Evolutionary conservation across 2,329 filamentous ascomycete genomes (phyloP), one percentile per base, ranked within the genome.

Genomic region (Mycocentrospora acerina): DNA sequence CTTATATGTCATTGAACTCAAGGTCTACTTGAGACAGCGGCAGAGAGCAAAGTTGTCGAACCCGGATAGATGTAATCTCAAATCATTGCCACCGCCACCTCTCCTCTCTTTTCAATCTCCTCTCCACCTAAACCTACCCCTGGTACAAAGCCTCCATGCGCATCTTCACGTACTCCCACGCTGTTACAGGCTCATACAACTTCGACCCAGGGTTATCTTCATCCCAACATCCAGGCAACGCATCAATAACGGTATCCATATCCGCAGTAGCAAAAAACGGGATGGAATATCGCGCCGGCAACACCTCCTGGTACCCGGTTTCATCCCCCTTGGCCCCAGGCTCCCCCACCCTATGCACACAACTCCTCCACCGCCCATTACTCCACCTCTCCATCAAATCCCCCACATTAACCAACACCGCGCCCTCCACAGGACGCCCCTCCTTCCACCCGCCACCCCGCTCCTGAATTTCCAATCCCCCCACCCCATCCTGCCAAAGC

Each of bases 401-500:
- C 3, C 67, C 69, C 0, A 70, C 52, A 39, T 71, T 71, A 15
- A 71, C 62, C 16, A 71, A 45, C 35, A 69, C 60, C 1, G 61
- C 54, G 2, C 49, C 62, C 2, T 54, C 42, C 9, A 70, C 40
- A 0, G 66, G 60, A n/a, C n/a, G n/a, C n/a, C n/a, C n/a, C n/a
- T n/a, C n/a, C n/a, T n/a, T n/a, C n/a, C n/a, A n/a, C n/a, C n/a
- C n/a, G n/a, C n/a, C n/a, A n/a, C n/a, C n/a, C n/a, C n/a, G n/a
- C n/a, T 65, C 57, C 29, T 56, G 37, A 11, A 71, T 48, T 41
- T 72, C 66, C 3, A 72, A 53, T 2, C 70, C 70, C 9, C 68
- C 70, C 15, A 68, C 66, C 1, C 37, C 34, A 32, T 72, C 70
- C 36, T 72, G 70, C 42, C 71, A 72, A 1, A 73, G 55, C 8